Evolutionary conservation across 495 filamentous ascomycete species (phyloP), one percentile per base, ranked within the genome.

Genomic region (Tuber melanosporum): DNA sequence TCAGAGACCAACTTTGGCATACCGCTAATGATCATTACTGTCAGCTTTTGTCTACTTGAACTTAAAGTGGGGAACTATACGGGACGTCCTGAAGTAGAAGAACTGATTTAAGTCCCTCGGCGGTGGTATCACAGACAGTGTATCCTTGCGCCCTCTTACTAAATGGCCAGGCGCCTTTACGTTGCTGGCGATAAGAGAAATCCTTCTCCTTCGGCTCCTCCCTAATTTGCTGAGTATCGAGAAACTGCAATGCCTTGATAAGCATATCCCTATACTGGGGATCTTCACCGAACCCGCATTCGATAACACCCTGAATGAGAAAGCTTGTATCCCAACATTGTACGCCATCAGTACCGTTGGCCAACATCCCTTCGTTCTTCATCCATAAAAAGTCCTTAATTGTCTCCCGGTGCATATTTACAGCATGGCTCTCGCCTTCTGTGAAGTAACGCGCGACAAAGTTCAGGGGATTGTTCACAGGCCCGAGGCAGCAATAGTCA

Each of bases 261-360:
- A 99, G 87, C 93, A 97, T 96, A 32, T 92, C 90, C 57, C 87
- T 89, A 89, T 92, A 97, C 72, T 90, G 90, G 6, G 91, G 89
- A 71, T 95, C 90, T 71, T 90, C 85, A 26, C 92, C 91, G 71
- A 98, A 88, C 0, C 93, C 93, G 57, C 92, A 91, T 75, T 92
- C 93, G 75, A 92, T 87, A 44, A 93, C 88, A 14, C 91, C 90
- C 83, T 97, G 94, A 39, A 97, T 93, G 62, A 91, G 85, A 82
- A 97, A 98, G 0, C 93, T 88, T 0, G 95, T 99, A 82, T 99
- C 95, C 95, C 95, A 99, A 69, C 90, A 91, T 85, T 99, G 95
- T 20, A 97, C 94, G 22, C 95, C 95, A 81, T 99, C 98, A 47
- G 95, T 99, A 47, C 95, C 95, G 83, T 98, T 98, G 84, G 91